A percentile compares a stretch with the other conserved stretches of the same genome.
phyloP scores from a whole-genome alignment of 1,284 basidiomycete genomes.

The Boletus mariae region DNA sequence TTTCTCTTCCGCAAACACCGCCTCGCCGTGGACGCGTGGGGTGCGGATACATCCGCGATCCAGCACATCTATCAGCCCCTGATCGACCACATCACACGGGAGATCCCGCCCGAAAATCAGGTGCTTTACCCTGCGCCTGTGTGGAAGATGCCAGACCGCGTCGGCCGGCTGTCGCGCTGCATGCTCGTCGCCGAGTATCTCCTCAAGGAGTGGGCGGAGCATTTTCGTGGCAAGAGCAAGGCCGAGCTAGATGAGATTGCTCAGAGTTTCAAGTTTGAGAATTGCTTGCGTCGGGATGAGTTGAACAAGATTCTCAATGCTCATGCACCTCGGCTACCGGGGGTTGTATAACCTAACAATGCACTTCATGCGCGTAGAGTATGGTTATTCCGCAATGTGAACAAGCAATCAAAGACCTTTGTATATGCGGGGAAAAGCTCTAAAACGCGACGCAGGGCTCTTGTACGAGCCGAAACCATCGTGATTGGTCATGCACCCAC shows the following conservation, averaged over 20 bases:
- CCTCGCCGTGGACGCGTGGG: constrained; percentile 65
- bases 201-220: constrained; percentile 60
- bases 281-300: constrained; percentile 48
- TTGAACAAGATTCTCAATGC: constrained; percentile 47
- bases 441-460: background rate
- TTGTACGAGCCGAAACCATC: too few species aligned
- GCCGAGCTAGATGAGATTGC: constrained; percentile 60
- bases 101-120: constrained; percentile 42
- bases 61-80: constrained; percentile 54
- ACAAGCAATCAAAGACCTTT: too few species aligned
- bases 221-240: constrained; percentile 54
- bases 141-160: constrained; percentile 43
- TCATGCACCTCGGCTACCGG: constrained; percentile 20
- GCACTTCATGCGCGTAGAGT: background rate
- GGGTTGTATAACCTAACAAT: background rate
- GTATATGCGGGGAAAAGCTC: background rate
- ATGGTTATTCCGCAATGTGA: background rate
- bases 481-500: too few species aligned
- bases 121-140: constrained; percentile 50
- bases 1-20: constrained; percentile 65
- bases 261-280: constrained; percentile 57
- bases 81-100: constrained; percentile 48
- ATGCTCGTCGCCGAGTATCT: constrained; percentile 63
- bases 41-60: constrained; percentile 49
- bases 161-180: constrained; percentile 52